Conservation (phyloP, 2,329 filamentous ascomycete species). For the Colletotrichum sp. region DNA sequence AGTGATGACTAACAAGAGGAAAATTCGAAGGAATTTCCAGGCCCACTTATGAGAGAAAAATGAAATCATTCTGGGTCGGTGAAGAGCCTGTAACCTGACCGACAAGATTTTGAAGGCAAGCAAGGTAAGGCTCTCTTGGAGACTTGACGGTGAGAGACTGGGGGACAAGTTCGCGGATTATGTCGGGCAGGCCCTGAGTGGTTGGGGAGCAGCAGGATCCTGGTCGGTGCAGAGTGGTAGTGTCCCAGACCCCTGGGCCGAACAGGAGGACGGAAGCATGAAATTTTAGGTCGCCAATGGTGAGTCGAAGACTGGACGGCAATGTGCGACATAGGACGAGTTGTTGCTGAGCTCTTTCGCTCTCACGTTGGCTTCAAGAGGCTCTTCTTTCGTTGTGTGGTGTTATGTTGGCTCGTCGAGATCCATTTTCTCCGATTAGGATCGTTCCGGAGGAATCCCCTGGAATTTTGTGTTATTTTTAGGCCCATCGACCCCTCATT, state of each 20-base stretch:
- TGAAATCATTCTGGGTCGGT: background rate
- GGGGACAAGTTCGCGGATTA: background rate
- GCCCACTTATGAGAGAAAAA: background rate
- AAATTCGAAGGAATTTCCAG: background rate
- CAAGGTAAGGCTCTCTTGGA: background rate
- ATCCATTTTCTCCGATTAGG: background rate
- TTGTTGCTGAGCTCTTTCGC: background rate
- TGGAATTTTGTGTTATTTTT: slow-evolving; percentile 1
- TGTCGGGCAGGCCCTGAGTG: background rate
- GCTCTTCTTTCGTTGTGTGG: background rate
- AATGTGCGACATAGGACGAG: background rate
- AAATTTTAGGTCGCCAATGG: background rate
- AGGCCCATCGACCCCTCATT: slow-evolving; percentile 15
- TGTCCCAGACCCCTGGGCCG: background rate
- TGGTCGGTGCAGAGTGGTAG: background rate
- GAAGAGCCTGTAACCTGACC: background rate
- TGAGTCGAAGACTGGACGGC: background rate
- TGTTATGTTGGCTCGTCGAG: background rate
- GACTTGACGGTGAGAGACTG: background rate
- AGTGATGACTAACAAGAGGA: background rate
- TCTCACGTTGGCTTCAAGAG: background rate
- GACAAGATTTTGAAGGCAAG: background rate
- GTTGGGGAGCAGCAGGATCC: background rate
- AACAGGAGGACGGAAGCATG: background rate
- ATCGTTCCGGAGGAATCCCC: background rate